Evolutionary conservation across 208 protist genomes (phyloP).

Genomic region (Crithidia acanthocephali): DNA sequence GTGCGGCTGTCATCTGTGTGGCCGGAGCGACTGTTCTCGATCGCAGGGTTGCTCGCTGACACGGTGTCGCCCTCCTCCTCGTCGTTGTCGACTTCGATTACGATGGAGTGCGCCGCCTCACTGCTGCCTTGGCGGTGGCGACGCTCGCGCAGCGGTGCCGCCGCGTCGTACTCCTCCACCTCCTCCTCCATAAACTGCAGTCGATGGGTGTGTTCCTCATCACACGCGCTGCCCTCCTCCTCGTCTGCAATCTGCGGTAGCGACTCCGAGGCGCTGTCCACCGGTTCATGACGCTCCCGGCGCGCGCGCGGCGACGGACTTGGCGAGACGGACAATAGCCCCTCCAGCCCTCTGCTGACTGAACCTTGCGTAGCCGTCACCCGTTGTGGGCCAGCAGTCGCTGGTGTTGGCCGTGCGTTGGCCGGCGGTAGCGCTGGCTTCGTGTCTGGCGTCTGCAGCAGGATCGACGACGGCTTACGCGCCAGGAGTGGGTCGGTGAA

Average conservation of each 20-base stretch:
- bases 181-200: neutral
- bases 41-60: neutral
- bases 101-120: too few species aligned
- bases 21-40: neutral
- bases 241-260: neutral
- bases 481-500: slow-evolving; percentile 36
- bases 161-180: neutral
- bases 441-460: neutral
- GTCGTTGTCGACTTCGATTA: too few species aligned
- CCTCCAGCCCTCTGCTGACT: neutral
- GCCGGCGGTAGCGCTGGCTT: neutral
- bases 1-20: neutral
- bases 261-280: slow-evolving; percentile 1
- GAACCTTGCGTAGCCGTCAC: too few species aligned
- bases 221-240: too few species aligned
- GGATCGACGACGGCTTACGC: neutral
- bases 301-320: neutral
- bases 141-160: neutral
- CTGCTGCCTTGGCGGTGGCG: too few species aligned
- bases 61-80: too few species aligned
- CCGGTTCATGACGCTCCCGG: slow-evolving; percentile 1
- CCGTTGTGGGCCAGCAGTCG: neutral
- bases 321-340: slow-evolving; percentile 10
- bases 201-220: neutral
- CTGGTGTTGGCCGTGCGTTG: too few species aligned